Evolutionary conservation across 331 rosid species (phyloP), one percentile per base, ranked within the genome.

Genomic region (Stylosanthes scabra): DNA sequence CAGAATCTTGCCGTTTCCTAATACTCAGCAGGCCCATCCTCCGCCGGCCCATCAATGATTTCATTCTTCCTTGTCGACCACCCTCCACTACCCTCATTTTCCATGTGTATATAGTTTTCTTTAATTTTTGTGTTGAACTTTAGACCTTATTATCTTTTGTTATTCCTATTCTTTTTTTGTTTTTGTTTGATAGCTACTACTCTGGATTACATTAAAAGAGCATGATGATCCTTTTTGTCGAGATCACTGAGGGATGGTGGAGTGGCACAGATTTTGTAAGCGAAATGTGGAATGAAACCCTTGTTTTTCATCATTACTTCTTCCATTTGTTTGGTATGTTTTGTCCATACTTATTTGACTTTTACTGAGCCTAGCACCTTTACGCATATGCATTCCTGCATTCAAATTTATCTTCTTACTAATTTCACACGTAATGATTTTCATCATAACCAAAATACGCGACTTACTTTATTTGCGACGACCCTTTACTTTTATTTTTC

Each of bases 11-110:
- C 77, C 79, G 4, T 71, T 80, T 16, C 11, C 66, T 27, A 81
- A 74, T 41, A 44, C 39, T 0, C 84, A 20, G 1, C 25, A 77
- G 41, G 75, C 78, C 66, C 87, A 72, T 59, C 5, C 67, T 7
- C 28, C 67, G 5, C 28, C 67, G 67, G 83, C 88, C 74, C 88
- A 64, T 75, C 62, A 70, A 10, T 69, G 65, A 80, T 12, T 20
- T 2, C 45, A 16, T 12, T 31, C 28, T 7, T 57, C 20, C 57
- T n/a, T n/a, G n/a, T n/a, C n/a, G n/a, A n/a, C n/a, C n/a, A n/a
- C 59, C 59, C 2, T 75, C 66, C 10, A 45, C 0, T 29, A 14
- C 59, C 27, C 20, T 8, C 56, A 0, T 37, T 20, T 55, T 47
- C 56, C 39, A 1, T 79, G 16, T 72, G 7, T 73, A 66, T 66